Evolutionary conservation across 2,329 filamentous ascomycete species (phyloP).

Genomic region (Coniochaeta ligniaria): DNA sequence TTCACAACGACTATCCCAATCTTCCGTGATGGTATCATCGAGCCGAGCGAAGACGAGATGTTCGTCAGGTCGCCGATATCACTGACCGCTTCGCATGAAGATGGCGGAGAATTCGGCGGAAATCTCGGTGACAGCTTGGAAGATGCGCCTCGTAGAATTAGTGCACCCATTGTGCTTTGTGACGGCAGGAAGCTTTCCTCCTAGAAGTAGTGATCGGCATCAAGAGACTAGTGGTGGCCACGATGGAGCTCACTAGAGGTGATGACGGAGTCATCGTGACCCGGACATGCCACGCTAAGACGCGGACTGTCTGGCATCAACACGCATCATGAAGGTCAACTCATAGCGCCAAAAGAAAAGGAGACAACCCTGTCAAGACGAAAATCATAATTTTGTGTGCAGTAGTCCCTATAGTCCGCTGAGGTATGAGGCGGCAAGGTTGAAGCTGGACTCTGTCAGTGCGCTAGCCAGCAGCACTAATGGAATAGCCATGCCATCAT

Average conservation of each 20-base stretch:
- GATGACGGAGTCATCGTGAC: background rate
- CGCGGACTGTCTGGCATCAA: background rate
- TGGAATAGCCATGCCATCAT: background rate
- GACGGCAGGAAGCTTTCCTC: background rate
- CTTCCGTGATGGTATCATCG: conserved; percentile 2
- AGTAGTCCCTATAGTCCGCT: background rate
- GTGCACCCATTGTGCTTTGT: background rate
- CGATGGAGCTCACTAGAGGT: background rate
- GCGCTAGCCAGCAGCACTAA: background rate
- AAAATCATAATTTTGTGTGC: background rate
- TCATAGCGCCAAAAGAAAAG: background rate
- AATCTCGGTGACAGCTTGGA: background rate
- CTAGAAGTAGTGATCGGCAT: background rate
- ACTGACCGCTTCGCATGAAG: background rate
- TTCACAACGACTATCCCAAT: background rate
- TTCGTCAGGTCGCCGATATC: background rate
- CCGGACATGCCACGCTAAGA: background rate
- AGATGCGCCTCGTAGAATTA: background rate
- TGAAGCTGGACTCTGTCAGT: background rate
- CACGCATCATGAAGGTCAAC: background rate
- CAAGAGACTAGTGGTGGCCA: background rate
- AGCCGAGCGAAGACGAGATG: background rate
- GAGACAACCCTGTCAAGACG: background rate
- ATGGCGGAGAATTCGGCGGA: background rate
- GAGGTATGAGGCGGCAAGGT: background rate